A percentile compares a stretch with the other conserved stretches of the same genome.
Evolutionary conservation across 805 yeast genomes (phyloP).

Genomic region (Komagataella pseudopastoris): DNA sequence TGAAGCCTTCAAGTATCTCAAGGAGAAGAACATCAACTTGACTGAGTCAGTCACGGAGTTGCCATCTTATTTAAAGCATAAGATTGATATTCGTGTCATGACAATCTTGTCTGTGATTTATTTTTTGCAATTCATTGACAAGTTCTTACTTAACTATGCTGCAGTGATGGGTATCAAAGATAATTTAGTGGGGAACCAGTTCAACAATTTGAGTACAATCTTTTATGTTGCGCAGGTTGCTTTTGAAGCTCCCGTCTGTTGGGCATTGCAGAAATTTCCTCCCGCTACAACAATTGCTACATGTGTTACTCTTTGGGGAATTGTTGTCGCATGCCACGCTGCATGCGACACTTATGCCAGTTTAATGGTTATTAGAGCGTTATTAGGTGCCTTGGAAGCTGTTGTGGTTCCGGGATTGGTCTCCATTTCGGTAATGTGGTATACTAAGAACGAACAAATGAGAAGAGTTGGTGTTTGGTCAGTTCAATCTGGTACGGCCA

Average conservation of each 20-base stretch:
- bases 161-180: constrained; percentile 51
- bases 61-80: background rate
- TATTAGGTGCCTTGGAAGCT: constrained; percentile 27
- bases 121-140: constrained; percentile 24
- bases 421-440: constrained; percentile 20
- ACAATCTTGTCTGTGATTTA: background rate
- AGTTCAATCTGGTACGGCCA: constrained; percentile 25
- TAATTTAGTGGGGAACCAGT: constrained; percentile 11
- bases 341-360: constrained; percentile 39
- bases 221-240: constrained; percentile 33
- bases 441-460: constrained; percentile 17
- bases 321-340: constrained; percentile 34
- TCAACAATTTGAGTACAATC: constrained; percentile 6
- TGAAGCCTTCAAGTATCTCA: constrained; percentile 1
- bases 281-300: constrained; percentile 34
- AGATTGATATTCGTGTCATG: background rate
- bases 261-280: constrained; percentile 35
- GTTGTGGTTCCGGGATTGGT: constrained; percentile 19
- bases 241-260: constrained; percentile 30
- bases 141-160: constrained; percentile 44
- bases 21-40: background rate
- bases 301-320: constrained; percentile 40
- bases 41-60: background rate
- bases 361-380: constrained; percentile 38
- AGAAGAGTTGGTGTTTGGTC: constrained; percentile 21